These are phyloP conservation scores for Nakazawaea sp. DNA, from an alignment of 805 yeast genomes.

Conservation along the genomic window DNA sequence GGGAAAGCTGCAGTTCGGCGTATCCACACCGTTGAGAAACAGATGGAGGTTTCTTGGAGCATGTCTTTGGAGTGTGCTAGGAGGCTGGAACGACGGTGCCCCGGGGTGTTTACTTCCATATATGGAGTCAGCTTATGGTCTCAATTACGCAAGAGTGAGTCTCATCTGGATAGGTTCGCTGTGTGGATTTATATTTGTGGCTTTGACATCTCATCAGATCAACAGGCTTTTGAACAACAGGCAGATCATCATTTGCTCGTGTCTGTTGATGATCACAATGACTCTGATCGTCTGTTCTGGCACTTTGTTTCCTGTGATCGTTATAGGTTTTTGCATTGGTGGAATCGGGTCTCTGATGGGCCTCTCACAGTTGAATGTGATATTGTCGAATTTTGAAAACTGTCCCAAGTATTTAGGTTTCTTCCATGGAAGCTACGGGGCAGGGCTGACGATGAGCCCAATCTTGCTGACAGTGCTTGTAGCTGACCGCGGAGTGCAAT, in stretches of 20 bases:
- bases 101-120: constrained; percentile 31
- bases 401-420: constrained; percentile 16
- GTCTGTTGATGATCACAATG: constrained; percentile 13
- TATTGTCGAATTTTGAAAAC: constrained; percentile 18
- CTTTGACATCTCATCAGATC: constrained; percentile 24
- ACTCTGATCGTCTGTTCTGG: constrained; percentile 17
- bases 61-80: constrained; percentile 28
- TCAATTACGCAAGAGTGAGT: constrained; percentile 27
- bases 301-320: constrained; percentile 18
- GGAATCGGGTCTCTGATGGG: constrained; percentile 19
- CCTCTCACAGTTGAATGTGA: constrained; percentile 19
- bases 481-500: constrained; percentile 50
- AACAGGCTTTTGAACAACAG: constrained; percentile 18
- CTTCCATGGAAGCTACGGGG: constrained; percentile 21
- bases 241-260: constrained; percentile 14
- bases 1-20: neutral
- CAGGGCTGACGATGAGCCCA: constrained; percentile 14
- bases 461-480: constrained; percentile 21
- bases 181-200: constrained; percentile 26
- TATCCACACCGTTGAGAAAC: constrained; percentile 30
- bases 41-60: constrained; percentile 27
- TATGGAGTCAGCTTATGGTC: constrained; percentile 23
- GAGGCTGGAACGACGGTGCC: constrained; percentile 31
- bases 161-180: constrained; percentile 31
- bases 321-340: constrained; percentile 19